These are phyloP conservation scores for Wickerhamomyces silvicola DNA, from an alignment of 805 yeast genomes.

Conservation along the genomic window DNA sequence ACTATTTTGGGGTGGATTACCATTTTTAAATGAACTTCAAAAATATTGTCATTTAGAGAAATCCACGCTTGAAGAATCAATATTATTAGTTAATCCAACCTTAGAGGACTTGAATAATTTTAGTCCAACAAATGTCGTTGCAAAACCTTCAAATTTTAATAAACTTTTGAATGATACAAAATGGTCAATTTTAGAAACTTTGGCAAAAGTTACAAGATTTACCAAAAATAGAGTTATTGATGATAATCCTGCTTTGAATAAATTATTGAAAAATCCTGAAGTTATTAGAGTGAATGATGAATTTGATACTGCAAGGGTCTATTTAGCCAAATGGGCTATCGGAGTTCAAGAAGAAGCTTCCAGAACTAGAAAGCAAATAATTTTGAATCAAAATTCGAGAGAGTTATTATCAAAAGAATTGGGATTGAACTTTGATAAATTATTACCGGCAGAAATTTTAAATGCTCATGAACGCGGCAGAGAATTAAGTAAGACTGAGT, in stretches of 20 bases:
- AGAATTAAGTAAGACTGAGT: constrained; percentile 63
- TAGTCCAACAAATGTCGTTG: constrained; percentile 17
- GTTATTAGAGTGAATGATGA: constrained; percentile 79
- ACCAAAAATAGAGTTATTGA: constrained; percentile 57
- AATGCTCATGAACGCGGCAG: constrained; percentile 55
- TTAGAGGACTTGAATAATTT: constrained; percentile 35
- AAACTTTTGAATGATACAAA: constrained; percentile 60
- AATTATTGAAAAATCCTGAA: constrained; percentile 67
- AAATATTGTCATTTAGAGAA: constrained; percentile 55
- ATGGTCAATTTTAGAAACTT: constrained; percentile 80
- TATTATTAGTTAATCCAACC: constrained; percentile 74
- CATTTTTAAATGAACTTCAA: constrained; percentile 53
- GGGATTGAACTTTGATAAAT: constrained; percentile 46
- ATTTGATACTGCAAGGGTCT: constrained; percentile 87
- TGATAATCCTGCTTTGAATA: constrained; percentile 50
- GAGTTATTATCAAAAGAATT: constrained; percentile 52
- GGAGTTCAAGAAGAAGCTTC: constrained; percentile 90
- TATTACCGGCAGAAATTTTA: constrained; percentile 54
- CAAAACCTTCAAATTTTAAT: constrained; percentile 26
- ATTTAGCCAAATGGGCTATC: constrained; percentile 94
- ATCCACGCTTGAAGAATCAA: constrained; percentile 65
- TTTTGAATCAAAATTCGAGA: constrained; percentile 54
- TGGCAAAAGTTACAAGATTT: constrained; percentile 59
- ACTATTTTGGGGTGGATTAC: constrained; percentile 89
- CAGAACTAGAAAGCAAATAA: constrained; percentile 40